A percentile compares a stretch with the other conserved stretches of the same genome.
Evolutionary conservation across 768 basidiomycete genomes (phyloP).

Genomic region (Psilocybe tampanensis): DNA sequence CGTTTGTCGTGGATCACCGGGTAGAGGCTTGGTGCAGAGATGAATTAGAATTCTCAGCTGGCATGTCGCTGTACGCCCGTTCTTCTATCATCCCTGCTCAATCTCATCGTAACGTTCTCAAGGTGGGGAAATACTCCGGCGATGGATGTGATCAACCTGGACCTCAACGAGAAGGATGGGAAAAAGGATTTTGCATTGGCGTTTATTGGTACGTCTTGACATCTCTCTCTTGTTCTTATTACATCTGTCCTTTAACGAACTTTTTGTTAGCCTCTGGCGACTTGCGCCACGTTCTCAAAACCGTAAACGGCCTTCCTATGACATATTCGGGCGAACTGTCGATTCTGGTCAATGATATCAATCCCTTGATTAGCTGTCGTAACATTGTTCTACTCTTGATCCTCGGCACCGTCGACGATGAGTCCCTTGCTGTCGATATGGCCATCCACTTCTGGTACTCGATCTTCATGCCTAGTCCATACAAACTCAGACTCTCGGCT

Average conservation of each 20-base stretch:
- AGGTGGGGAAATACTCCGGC: constrained; percentile 37
- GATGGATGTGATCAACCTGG: constrained; percentile 27
- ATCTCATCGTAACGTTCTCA: not conserved
- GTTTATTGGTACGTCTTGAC: constrained; percentile 24
- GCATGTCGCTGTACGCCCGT: constrained; percentile 21
- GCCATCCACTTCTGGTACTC: constrained; percentile 56
- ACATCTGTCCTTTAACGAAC: not conserved
- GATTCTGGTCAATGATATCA: constrained; percentile 45
- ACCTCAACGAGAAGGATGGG: constrained; percentile 25
- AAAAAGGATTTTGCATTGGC: constrained; percentile 26
- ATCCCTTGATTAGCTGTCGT: constrained; percentile 31
- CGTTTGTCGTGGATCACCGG: not conserved
- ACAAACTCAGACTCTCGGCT: constrained; percentile 22
- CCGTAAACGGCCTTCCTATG: constrained; percentile 42
- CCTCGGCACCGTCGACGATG: constrained; percentile 36
- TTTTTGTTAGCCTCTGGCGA: constrained; percentile 46
- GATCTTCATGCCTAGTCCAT: constrained; percentile 37
- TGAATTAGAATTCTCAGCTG: constrained; percentile 13
- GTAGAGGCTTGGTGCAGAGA: no score
- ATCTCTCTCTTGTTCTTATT: not conserved
- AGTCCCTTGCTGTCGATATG: constrained; percentile 38
- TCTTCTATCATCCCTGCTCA: not conserved
- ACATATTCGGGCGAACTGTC: constrained; percentile 41
- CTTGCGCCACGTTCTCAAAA: constrained; percentile 44
- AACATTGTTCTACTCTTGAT: constrained; percentile 45